A percentile compares a stretch with the other conserved stretches of the same genome.
These are phyloP conservation scores for Mycena leptocephala DNA, from an alignment of 768 basidiomycete genomes.

Conservation along the genomic window DNA sequence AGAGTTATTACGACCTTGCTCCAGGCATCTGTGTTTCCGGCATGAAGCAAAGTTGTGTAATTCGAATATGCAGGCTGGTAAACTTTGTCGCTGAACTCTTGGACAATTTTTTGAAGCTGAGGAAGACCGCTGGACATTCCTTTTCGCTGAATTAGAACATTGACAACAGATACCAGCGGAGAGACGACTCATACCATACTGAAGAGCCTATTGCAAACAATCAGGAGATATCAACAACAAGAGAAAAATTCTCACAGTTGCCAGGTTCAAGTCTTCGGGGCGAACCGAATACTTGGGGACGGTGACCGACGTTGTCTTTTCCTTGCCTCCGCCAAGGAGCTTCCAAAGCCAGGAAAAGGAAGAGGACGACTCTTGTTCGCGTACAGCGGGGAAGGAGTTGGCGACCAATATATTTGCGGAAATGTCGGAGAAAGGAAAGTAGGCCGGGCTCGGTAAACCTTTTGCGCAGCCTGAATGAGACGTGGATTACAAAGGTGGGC, in stretches of 20 bases:
- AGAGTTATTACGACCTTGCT: constrained; percentile 71
- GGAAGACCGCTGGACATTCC: constrained; percentile 67
- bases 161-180: background rate
- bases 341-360: constrained; percentile 74
- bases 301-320: constrained; percentile 64
- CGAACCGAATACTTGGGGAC: constrained; percentile 74
- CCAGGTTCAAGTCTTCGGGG: constrained; percentile 70
- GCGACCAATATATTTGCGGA: constrained; percentile 67
- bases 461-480: background rate
- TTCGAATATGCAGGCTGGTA: constrained; percentile 76
- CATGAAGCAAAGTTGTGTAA: constrained; percentile 70
- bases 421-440: constrained; percentile 80
- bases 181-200: constrained; percentile 69
- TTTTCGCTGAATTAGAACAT: constrained; percentile 32
- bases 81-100: constrained; percentile 69
- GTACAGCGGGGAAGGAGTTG: constrained; percentile 64
- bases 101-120: constrained; percentile 69
- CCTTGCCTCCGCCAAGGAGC: constrained; percentile 59
- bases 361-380: constrained; percentile 42
- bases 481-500: background rate
- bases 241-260: constrained; percentile 43
- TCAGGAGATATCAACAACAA: background rate
- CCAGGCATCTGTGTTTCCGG: constrained; percentile 84
- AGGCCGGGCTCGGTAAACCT: constrained; percentile 79
- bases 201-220: constrained; percentile 62